Conservation (phyloP, 2,329 filamentous ascomycete species). For the Ceratocystiopsis sp. region DNA sequence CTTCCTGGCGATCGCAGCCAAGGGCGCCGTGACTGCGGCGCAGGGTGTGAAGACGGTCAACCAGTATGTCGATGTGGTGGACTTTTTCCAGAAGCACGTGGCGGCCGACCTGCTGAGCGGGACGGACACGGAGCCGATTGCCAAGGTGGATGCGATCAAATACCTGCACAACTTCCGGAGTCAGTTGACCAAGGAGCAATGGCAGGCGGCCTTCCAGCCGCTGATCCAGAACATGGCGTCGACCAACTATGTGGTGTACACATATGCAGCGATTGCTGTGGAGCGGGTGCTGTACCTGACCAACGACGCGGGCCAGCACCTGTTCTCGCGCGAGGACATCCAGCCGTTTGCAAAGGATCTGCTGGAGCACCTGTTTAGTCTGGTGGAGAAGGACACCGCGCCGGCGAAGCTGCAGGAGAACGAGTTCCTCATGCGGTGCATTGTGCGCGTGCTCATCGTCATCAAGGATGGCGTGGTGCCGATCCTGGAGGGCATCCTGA, state of each 20-base stretch:
- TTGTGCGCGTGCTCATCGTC: slow-evolving; percentile 93
- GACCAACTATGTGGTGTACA: slow-evolving; percentile 90
- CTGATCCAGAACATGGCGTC: slow-evolving; percentile 84
- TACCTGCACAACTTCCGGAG: slow-evolving; percentile 95
- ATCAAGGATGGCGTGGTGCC: slow-evolving; percentile 66
- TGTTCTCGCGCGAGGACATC: slow-evolving; percentile 68
- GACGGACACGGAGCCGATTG: slow-evolving; percentile 56
- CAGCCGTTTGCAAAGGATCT: slow-evolving; percentile 71
- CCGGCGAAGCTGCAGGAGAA: slow-evolving; percentile 96
- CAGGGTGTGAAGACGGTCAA: slow-evolving; percentile 89
- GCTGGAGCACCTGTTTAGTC: slow-evolving; percentile 72
- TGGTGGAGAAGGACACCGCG: slow-evolving; percentile 71
- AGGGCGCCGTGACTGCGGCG: slow-evolving; percentile 69
- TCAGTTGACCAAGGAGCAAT: slow-evolving; percentile 80
- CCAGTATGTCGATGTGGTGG: slow-evolving; percentile 68
- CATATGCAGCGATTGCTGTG: slow-evolving; percentile 91
- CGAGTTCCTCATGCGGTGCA: slow-evolving; percentile 95
- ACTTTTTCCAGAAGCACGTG: slow-evolving; percentile 89
- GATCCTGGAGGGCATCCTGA: slow-evolving; percentile 61
- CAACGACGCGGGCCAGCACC: slow-evolving; percentile 54
- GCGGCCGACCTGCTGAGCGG: slow-evolving; percentile 70
- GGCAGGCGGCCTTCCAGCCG: slow-evolving; percentile 76
- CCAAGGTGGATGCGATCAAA: slow-evolving; percentile 97
- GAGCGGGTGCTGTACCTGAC: slow-evolving; percentile 78
- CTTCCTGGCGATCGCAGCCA: slow-evolving; percentile 85